A percentile compares a stretch with the other conserved stretches of the same genome.
Conservation (phyloP, 1,284 basidiomycete species). For the Ustilago tritici region DNA sequence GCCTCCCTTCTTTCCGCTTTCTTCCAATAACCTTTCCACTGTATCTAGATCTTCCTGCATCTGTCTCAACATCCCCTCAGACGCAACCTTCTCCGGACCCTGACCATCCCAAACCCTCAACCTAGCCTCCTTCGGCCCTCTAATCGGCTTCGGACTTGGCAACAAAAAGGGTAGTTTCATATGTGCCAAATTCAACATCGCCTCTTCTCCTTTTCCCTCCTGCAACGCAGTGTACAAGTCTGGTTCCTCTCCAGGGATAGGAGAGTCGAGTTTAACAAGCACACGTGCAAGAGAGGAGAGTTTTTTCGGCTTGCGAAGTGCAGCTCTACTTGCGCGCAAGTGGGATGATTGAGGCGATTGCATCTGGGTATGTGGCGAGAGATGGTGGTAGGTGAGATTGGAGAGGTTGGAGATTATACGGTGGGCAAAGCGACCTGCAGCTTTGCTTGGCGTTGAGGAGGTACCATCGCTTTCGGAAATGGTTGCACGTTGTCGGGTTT, state of each 20-base stretch:
- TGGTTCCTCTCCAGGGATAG: background rate
- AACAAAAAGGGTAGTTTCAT: slow-evolving; percentile 23
- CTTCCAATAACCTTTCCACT: slow-evolving; percentile 21
- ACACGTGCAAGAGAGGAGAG: slow-evolving; percentile 33
- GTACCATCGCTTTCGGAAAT: background rate
- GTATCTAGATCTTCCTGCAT: slow-evolving; percentile 28
- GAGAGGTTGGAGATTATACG: slow-evolving; percentile 49
- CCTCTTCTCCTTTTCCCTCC: background rate
- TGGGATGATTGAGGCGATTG: slow-evolving; percentile 24
- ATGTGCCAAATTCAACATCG: slow-evolving; percentile 23
- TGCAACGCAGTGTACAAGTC: background rate
- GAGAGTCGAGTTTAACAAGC: slow-evolving; percentile 16
- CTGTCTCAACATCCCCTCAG: slow-evolving; percentile 23
- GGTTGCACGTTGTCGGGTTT: background rate
- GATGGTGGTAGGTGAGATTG: slow-evolving; percentile 63
- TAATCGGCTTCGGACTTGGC: slow-evolving; percentile 37
- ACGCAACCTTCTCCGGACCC: slow-evolving; percentile 30
- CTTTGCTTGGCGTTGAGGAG: background rate
- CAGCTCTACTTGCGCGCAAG: background rate
- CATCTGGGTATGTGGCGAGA: slow-evolving; percentile 65
- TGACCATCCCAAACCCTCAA: slow-evolving; percentile 50
- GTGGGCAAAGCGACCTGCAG: slow-evolving; percentile 36
- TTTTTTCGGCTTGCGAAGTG: slow-evolving; percentile 17
- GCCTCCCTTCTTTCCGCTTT: background rate
- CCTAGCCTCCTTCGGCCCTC: slow-evolving; percentile 33